A percentile compares a stretch with the other conserved stretches of the same genome.
These are phyloP conservation scores for Areca catechu DNA, from an alignment of 176 grass and related monocot species.

Conservation along the genomic window DNA sequence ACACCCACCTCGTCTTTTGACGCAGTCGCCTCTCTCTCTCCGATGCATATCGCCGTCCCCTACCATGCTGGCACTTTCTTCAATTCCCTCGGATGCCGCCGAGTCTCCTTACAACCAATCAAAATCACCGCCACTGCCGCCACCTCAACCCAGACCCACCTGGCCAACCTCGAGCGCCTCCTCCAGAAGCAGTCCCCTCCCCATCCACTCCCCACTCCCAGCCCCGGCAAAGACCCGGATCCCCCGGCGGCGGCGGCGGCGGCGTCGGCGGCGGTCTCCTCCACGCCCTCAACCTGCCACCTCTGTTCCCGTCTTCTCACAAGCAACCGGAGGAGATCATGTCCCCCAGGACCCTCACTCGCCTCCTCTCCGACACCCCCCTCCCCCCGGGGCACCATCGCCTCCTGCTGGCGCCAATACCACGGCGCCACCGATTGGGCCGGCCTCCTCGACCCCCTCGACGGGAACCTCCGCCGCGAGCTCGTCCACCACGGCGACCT, in stretches of 20 bases:
- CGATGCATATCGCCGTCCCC: no score
- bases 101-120: no score
- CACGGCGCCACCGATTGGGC: conserved; percentile 36
- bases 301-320: neutral
- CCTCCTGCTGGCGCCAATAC: conserved; percentile 19
- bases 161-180: neutral
- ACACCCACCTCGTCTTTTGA: no score
- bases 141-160: neutral
- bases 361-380: conserved; percentile 1
- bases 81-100: no score
- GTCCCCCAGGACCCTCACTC: neutral
- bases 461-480: conserved; percentile 58
- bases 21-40: no score
- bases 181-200: neutral
- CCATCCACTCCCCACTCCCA: neutral
- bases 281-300: neutral
- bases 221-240: neutral
- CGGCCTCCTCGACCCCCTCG: conserved; percentile 45
- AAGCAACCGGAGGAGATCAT: neutral
- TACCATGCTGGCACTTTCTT: no score
- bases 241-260: neutral
- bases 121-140: no score
- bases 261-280: no score
- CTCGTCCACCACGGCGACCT: conserved; percentile 53
- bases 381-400: conserved; percentile 42